Base-by-base conservation (phyloP, 345 rosid genomes). In the Draba incana region DNA sequence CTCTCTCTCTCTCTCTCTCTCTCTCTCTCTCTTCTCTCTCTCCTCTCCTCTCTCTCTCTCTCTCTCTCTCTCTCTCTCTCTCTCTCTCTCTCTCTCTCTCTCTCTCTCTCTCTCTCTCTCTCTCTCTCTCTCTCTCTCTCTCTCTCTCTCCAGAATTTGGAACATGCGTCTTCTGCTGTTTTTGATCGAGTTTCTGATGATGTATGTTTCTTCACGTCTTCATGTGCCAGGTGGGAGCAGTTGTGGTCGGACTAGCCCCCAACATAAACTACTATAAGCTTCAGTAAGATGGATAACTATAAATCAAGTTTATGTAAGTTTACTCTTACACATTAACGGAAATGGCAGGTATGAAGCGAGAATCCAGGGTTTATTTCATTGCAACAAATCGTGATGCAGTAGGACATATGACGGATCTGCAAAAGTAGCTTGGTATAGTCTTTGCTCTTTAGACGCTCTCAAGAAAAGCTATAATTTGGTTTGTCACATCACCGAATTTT, bases 371-470 rank as follows among this genome's bases (percentile, higher is more conserved):
- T 82, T 89, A 84, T 67, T 90, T 90, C 75, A 74, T 93, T 69
- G 98, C 96, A 0, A 90, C 98, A 20, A 93, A 90, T 68, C 79
- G 97, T 51, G 98, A 93, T 59, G 82, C 97, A 2, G 92, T 86
- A 16, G 97, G 96, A 70, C 87, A 90, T 75, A 83, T 88, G 96
- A 90, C 96, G 10, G 76, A 81, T 69, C 70, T 81, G 78, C 97
- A 90, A 78, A 97, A 90, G 79, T 93, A 96, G 97, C 97, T 96
- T 59, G 97, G 98, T 88, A 77, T 54, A 58, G 65, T n/a, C n/a
- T n/a, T n/a, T n/a, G n/a, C n/a, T 47, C 64, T n/a, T 5, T 28
- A 53, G 41, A 69, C 70, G 48, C 61, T 23, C 35, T n/a, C 6
- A 7, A 41, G 57, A 7, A 35, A 23, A 30, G 24, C 45, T 42